These are phyloP conservation scores for Puccinia polysora DNA, from an alignment of 1,284 basidiomycete species.

Conservation along the genomic window DNA sequence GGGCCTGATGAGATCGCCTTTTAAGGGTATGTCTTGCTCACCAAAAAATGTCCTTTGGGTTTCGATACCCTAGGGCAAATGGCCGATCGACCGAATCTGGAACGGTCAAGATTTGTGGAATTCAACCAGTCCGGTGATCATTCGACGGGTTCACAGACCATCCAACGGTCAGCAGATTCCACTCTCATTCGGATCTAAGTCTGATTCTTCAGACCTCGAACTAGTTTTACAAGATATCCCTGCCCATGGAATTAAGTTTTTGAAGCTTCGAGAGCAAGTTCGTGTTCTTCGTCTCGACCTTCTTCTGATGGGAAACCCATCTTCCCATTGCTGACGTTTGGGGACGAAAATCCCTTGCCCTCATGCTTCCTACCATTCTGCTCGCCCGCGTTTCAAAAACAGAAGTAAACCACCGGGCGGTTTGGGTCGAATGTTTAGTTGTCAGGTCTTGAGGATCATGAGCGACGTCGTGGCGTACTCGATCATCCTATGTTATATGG, in stretches of 20 bases:
- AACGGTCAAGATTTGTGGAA: constrained; percentile 32
- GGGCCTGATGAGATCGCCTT: background rate
- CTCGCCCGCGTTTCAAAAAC: background rate
- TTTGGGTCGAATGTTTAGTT: background rate
- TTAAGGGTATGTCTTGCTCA: background rate
- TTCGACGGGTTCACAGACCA: constrained; percentile 9
- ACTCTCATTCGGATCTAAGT: background rate
- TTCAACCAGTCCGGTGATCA: background rate
- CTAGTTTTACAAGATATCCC: constrained; percentile 16
- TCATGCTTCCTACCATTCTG: background rate
- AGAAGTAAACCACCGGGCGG: background rate
- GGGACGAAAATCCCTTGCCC: background rate
- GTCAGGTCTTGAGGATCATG: background rate
- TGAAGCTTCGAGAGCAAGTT: constrained; percentile 26
- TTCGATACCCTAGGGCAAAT: background rate
- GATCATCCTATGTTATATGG: constrained; percentile 6
- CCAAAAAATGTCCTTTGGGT: too few species aligned
- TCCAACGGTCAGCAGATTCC: background rate
- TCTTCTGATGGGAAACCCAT: background rate
- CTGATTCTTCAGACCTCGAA: constrained; percentile 8
- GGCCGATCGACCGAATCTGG: constrained; percentile 12
- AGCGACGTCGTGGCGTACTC: background rate
- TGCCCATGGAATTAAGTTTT: constrained; percentile 14
- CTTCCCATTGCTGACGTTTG: too few species aligned
- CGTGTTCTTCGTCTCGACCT: background rate